Evolutionary conservation across 2,329 filamentous ascomycete genomes (phyloP).

Genomic region (Capronia coronata): DNA sequence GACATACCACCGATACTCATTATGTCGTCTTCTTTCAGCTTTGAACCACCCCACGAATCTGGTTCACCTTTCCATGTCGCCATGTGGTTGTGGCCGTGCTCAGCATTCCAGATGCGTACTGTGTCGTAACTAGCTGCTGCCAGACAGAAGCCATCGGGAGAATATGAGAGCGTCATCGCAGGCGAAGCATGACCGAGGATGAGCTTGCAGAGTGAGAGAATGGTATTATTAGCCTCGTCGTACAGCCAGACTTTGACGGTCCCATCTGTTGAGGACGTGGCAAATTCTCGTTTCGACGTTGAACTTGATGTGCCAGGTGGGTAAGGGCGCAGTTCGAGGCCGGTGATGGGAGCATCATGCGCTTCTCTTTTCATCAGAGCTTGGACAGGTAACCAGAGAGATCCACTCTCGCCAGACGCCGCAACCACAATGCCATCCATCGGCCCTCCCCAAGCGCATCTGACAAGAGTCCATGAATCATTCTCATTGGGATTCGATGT

Average conservation of each 20-base stretch:
- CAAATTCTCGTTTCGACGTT: conserved; percentile 33
- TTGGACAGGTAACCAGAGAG: conserved; percentile 43
- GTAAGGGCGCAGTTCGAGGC: conserved; percentile 37
- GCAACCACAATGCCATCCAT: conserved; percentile 35
- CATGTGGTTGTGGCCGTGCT: conserved; percentile 40
- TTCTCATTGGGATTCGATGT: conserved; percentile 16
- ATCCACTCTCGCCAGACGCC: conserved; percentile 35
- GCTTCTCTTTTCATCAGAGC: conserved; percentile 36
- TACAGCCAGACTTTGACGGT: conserved; percentile 40
- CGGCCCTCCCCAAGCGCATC: conserved; percentile 31
- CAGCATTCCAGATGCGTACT: conserved; percentile 44
- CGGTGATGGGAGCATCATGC: conserved; percentile 40
- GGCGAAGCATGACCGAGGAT: conserved; percentile 30
- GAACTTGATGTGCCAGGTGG: conserved; percentile 24
- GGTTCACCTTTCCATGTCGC: conserved; percentile 35
- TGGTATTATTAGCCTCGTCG: conserved; percentile 12
- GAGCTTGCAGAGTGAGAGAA: conserved; percentile 24
- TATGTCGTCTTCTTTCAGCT: conserved; percentile 31
- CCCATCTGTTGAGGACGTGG: conserved; percentile 42
- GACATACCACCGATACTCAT: conserved; percentile 31
- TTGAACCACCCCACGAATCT: conserved; percentile 24
- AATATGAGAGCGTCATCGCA: conserved; percentile 40
- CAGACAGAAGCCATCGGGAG: conserved; percentile 43
- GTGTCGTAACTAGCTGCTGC: conserved; percentile 41
- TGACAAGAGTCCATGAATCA: conserved; percentile 40